Evolutionary conservation across 192 early-diverging fungal genomes (phyloP), one percentile per base, ranked within the genome.

Genomic region (Thamnidium elegans): DNA sequence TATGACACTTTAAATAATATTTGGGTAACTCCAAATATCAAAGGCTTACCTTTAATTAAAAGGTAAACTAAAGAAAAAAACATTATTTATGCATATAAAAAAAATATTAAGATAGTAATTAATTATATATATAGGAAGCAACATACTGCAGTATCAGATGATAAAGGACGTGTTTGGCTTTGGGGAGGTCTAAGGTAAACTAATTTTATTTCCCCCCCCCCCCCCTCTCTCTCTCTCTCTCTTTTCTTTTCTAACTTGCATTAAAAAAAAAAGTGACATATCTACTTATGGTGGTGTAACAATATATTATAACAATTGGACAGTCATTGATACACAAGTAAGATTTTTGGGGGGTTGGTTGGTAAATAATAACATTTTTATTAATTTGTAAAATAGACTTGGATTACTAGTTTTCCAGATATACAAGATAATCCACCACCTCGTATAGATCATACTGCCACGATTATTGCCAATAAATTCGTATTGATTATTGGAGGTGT

Each of bases 161-260:
- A 47, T 13, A 63, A 66, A 31, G 70, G 70, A n/a, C 63, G 58
- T 32, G 53, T 62, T 11, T 71, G 70, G 70, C 26, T 71, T 19
- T 71, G 70, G 70, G 70, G 70, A n/a, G 70, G 70, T 11, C 46
- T 39, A 43, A 58, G 63, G 70, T 71, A 71, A 47, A 20, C 8
- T 4, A 14, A 2, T 8, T 47, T 21, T 6, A 19, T 39, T 39
- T 4, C 7, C 34, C 7, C 7, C 3, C 3, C 7, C 34, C 2
- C 5, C 4, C 20, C 17, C 11, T 20, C 19, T 14, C 11, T 15
- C 20, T 21, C 7, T 43, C 8, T 30, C 9, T 6, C 6, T 15
- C 2, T 23, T 31, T 17, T n/a, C 8, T 14, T 26, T 26, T 26
- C 26, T 26, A 26, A 26, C 36, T 10, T 39, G 36, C 36, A 39